Evolutionary conservation across 441 rosid species (phyloP).

Genomic region (Bocquillonia castaneifolia): DNA sequence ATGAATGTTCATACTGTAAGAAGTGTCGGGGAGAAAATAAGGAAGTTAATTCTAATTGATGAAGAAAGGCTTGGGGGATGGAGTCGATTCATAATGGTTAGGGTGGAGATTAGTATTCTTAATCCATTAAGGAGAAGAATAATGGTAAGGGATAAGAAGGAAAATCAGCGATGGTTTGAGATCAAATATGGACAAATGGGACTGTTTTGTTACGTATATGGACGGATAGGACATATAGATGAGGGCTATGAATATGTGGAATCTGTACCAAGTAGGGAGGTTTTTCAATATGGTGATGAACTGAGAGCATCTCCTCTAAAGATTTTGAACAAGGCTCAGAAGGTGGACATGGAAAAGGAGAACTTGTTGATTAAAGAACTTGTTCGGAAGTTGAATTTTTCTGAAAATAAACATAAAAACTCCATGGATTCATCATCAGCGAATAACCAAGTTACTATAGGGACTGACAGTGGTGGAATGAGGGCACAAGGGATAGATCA

Average conservation of each 20-base stretch:
- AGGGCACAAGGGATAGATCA: too few relatives aligned
- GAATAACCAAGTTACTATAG: too few relatives aligned
- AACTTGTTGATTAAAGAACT: neutral
- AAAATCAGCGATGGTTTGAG: neutral
- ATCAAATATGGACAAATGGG: neutral
- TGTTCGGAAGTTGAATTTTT: too few relatives aligned
- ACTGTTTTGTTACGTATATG: neutral
- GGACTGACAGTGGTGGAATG: too few relatives aligned
- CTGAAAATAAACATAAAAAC: too few relatives aligned
- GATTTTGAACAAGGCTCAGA: neutral
- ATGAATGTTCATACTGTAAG: neutral
- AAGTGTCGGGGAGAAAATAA: neutral
- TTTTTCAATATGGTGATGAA: neutral
- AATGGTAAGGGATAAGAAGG: neutral
- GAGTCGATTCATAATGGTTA: neutral
- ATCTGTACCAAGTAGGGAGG: too few relatives aligned
- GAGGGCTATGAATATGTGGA: neutral
- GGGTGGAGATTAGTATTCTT: neutral
- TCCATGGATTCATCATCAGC: too few relatives aligned
- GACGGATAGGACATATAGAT: neutral
- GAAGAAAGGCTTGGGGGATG: neutral
- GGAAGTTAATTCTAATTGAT: neutral
- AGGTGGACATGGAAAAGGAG: neutral
- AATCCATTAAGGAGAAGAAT: neutral
- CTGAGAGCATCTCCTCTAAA: neutral